phyloP scores from a whole-genome alignment of 1,139 yeast species.

The Geotrichum macrosporum region DNA sequence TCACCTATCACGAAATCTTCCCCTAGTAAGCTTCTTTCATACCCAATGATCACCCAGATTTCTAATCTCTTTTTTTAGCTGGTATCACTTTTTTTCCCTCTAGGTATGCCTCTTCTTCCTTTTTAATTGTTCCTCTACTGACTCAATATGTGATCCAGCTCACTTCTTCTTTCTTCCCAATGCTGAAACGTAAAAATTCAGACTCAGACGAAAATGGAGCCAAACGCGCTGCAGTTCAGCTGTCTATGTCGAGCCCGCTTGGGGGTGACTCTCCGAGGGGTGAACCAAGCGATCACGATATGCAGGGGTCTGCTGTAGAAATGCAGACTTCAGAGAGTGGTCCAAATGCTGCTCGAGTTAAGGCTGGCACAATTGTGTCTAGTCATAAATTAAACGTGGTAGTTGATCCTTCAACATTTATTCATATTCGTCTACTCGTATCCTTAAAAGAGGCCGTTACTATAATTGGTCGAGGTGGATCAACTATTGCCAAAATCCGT shows the following conservation, averaged over 20 bases:
- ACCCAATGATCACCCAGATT: background rate
- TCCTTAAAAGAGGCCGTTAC: constrained; percentile 72
- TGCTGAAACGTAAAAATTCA: constrained; percentile 69
- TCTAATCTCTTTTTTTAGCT: background rate
- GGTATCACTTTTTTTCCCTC: background rate
- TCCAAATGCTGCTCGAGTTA: constrained; percentile 1
- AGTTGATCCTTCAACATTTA: constrained; percentile 51
- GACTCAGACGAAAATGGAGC: constrained; percentile 41
- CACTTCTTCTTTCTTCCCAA: constrained; percentile 21
- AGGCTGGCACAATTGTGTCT: constrained; percentile 19
- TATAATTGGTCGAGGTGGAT: constrained; percentile 77
- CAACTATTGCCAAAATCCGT: constrained; percentile 61
- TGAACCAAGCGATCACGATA: constrained; percentile 4
- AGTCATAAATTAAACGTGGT: constrained; percentile 20
- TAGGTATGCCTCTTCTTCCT: constrained; percentile 8
- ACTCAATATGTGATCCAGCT: constrained; percentile 2
- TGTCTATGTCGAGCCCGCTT: constrained; percentile 5
- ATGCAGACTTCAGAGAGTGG: background rate
- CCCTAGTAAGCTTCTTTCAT: background rate
- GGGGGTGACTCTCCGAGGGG: background rate
- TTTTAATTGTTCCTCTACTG: constrained; percentile 3
- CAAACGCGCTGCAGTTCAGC: constrained; percentile 68
- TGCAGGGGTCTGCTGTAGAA: constrained; percentile 2
- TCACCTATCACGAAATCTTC: background rate
- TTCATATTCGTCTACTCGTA: constrained; percentile 69